Evolutionary conservation across 306 rosid genomes (phyloP), one percentile per base, ranked within the genome.

Genomic region (Castanea mollissima): DNA sequence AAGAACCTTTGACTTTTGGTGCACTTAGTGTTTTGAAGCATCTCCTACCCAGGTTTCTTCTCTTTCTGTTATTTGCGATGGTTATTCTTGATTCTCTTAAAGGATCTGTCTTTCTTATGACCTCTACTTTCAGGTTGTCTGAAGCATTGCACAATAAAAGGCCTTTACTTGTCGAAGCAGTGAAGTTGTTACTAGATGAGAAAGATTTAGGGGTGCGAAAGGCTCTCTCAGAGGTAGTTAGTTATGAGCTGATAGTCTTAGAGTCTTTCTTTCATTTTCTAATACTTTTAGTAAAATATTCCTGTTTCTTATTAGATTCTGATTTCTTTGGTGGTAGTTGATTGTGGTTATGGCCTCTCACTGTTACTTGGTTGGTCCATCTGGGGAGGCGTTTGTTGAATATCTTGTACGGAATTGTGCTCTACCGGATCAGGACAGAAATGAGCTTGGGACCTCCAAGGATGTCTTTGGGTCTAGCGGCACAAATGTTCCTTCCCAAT

Each of bases 311-410:
- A 9, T 27, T 19, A 35, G 55, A 19, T 67, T 72, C 32, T 20
- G 74, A 60, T 41, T 72, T 69, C 31, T 82, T 85, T 84, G 59
- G 60, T 85, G 80, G 74, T 86, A 94, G 98, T 90, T 94, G 85
- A 94, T 92, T 79, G 97, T 94, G 74, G 97, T 94, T 57, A 94
- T 94, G 98, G 98, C 98, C 73, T 94, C 97, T 0, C 97, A 94
- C 85, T 94, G 98, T 89, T 92, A 88, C 90, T 88, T 94, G 89
- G 88, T 90, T 81, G 98, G 98, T 90, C 79, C 97, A 69, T 88
- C 97, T 81, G 98, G 98, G 44, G 97, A 94, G 90, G 74, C 85
- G 85, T 94, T 94, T 79, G 87, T 94, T 55, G 98, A 94, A 85
- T 94, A 91, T 82, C 97, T 94, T 20, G 93, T 92, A 64, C 90